Conservation (phyloP, 108 stramenopile species). For the Fragilaria radians region DNA sequence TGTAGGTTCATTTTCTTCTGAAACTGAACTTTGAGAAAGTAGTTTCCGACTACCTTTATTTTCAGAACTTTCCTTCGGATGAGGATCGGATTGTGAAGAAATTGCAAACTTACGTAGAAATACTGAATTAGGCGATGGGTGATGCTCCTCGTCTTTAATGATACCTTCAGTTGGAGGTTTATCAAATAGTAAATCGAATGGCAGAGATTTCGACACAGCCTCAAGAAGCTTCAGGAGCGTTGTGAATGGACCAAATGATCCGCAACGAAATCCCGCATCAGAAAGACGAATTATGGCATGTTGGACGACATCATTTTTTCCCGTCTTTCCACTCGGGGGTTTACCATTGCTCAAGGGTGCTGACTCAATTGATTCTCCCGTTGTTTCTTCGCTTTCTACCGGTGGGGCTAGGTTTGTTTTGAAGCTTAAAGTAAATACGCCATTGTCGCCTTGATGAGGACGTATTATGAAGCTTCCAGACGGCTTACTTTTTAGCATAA, state of each 20-base stretch:
- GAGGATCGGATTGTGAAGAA: constrained; percentile 32
- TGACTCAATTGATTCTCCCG: constrained; percentile 15
- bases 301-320: constrained; percentile 76
- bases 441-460: constrained; percentile 75
- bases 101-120: constrained; percentile 67
- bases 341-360: constrained; percentile 9
- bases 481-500: constrained; percentile 53
- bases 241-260: constrained; percentile 83
- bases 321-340: constrained; percentile 19
- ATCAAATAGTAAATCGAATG: constrained; percentile 73
- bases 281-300: constrained; percentile 84
- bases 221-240: constrained; percentile 70
- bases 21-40: background rate
- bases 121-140: constrained; percentile 71
- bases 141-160: constrained; percentile 64
- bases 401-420: constrained; percentile 74
- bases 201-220: constrained; percentile 76
- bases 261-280: constrained; percentile 83
- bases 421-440: constrained; percentile 85
- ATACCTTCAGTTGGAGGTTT: constrained; percentile 68
- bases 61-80: constrained; percentile 10
- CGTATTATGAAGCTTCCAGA: constrained; percentile 79
- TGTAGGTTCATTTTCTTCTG: background rate
- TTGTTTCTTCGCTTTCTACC: constrained; percentile 6
- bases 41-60: constrained; percentile 13